These are phyloP conservation scores for Nothophytophthora sp. DNA, from an alignment of 352 stramenopile species.

Conservation along the genomic window DNA sequence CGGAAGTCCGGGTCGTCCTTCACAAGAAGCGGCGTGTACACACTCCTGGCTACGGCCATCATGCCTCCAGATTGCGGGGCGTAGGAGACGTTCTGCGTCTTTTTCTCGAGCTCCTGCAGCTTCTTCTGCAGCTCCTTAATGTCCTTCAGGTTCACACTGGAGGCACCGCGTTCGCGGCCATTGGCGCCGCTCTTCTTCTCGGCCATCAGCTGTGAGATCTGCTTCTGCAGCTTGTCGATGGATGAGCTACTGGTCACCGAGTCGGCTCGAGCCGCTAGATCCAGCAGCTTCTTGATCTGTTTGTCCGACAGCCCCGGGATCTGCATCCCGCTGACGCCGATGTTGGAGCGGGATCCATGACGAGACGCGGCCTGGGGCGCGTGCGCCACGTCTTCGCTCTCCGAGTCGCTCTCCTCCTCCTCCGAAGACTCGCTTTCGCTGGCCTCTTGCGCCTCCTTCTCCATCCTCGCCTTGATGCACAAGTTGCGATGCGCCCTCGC, in stretches of 20 bases:
- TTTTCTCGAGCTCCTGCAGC: conserved; percentile 71
- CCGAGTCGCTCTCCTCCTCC: conserved; percentile 60
- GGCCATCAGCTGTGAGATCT: conserved; percentile 78
- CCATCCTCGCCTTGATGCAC: conserved; percentile 70
- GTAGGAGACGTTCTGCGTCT: conserved; percentile 58
- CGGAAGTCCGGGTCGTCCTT: conserved; percentile 70
- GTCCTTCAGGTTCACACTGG: conserved; percentile 63
- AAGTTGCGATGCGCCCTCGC: conserved; percentile 68
- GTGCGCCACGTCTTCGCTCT: conserved; percentile 52
- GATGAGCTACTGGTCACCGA: conserved; percentile 40
- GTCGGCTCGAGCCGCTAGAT: conserved; percentile 62
- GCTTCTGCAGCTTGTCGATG: conserved; percentile 66
- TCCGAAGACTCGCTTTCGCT: conserved; percentile 57
- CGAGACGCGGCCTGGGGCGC: conserved; percentile 12
- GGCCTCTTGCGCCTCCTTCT: conserved; percentile 58
- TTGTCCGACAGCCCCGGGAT: conserved; percentile 55
- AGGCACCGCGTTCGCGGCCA: conserved; percentile 29
- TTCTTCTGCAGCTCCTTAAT: conserved; percentile 80
- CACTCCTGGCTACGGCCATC: conserved; percentile 12
- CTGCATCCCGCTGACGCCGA: conserved; percentile 21
- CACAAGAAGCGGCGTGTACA: conserved; percentile 67
- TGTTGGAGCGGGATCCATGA: conserved; percentile 14
- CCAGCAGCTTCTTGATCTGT: conserved; percentile 72
- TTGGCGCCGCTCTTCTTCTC: conserved; percentile 23
- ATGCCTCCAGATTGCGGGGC: conserved; percentile 16